These are phyloP conservation scores for Pulveroboletus sp. DNA, from an alignment of 1,284 basidiomycete genomes.

Conservation along the genomic window DNA sequence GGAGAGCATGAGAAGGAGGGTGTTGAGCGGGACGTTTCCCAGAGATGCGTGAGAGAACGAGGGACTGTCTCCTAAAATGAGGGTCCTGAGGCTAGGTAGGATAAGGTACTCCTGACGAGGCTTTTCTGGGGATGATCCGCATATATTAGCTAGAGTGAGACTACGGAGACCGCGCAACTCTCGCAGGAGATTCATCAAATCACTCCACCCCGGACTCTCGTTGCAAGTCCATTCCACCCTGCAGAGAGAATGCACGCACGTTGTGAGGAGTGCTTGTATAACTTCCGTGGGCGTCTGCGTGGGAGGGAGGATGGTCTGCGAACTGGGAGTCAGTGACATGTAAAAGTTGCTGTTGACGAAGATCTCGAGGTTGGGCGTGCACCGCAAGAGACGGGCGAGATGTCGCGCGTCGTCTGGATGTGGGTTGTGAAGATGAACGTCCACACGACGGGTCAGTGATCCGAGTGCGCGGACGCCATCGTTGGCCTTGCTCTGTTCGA, in stretches of 20 bases:
- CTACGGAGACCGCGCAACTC: conserved; percentile 27
- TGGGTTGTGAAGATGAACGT: conserved; percentile 42
- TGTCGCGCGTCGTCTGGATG: conserved; percentile 16
- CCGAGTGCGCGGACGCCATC: conserved; percentile 35
- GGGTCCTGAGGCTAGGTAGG: conserved; percentile 41
- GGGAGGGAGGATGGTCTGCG: conserved; percentile 27
- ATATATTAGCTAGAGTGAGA: conserved; percentile 40
- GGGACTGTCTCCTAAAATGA: conserved; percentile 42
- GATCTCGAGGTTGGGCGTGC: conserved; percentile 41
- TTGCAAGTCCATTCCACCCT: conserved; percentile 37
- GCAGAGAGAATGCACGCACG: conserved; percentile 27
- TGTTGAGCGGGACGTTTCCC: conserved; percentile 41
- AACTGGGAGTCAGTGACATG: conserved; percentile 24
- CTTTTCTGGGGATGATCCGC: conserved; percentile 27
- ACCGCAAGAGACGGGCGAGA: conserved; percentile 39
- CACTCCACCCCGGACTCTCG: conserved; percentile 33
- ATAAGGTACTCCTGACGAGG: conserved; percentile 30
- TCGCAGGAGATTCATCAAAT: conserved; percentile 30
- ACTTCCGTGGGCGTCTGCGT: conserved; percentile 27
- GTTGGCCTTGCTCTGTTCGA: conserved; percentile 33
- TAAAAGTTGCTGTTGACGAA: conserved; percentile 38
- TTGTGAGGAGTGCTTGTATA: conserved; percentile 28
- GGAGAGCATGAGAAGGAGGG: conserved; percentile 40
- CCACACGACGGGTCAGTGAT: conserved; percentile 40
- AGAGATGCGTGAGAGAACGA: conserved; percentile 41